phyloP scores from a whole-genome alignment of 1,284 basidiomycete species.

The Gymnopus androsaceus region DNA sequence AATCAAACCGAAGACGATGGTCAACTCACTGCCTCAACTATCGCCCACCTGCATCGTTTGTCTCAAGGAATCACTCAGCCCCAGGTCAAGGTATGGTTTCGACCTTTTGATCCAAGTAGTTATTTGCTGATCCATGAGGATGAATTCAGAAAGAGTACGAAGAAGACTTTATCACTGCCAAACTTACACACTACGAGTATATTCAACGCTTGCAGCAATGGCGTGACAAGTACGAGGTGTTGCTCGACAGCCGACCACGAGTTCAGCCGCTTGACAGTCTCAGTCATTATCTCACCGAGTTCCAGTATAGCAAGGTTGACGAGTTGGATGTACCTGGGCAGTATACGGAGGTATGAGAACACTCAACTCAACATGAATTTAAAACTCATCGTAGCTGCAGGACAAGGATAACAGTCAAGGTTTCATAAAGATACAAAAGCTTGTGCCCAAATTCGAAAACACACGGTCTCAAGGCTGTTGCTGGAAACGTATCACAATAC shows the following conservation, averaged over 20 bases:
- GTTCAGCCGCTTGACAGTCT: constrained; percentile 87
- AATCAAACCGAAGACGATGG: constrained; percentile 77
- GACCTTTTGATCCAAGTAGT: not conserved
- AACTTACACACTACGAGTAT: constrained; percentile 86
- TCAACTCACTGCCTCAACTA: constrained; percentile 59
- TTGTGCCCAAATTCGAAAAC: constrained; percentile 90
- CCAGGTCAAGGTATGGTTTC: constrained; percentile 59
- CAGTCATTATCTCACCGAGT: constrained; percentile 95
- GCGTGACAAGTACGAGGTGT: constrained; percentile 90
- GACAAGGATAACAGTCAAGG: constrained; percentile 94
- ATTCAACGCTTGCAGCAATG: constrained; percentile 89
- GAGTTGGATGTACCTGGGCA: constrained; percentile 99
- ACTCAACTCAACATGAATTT: constrained; percentile 5
- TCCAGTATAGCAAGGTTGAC: constrained; percentile 97
- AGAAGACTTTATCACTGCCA: constrained; percentile 82
- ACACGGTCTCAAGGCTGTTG: constrained; percentile 84
- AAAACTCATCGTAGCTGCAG: constrained; percentile 40
- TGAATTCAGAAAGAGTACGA: constrained; percentile 85
- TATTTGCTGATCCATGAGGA: not conserved
- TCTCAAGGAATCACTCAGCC: constrained; percentile 63
- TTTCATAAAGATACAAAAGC: constrained; percentile 91
- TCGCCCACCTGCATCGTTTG: constrained; percentile 72
- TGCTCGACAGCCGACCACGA: constrained; percentile 82
- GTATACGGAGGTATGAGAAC: constrained; percentile 80
- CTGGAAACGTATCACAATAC: constrained; percentile 89